Evolutionary conservation across 2,329 filamentous ascomycete genomes (phyloP), one percentile per base, ranked within the genome.

Genomic region (Sphaerulina vaccinii): DNA sequence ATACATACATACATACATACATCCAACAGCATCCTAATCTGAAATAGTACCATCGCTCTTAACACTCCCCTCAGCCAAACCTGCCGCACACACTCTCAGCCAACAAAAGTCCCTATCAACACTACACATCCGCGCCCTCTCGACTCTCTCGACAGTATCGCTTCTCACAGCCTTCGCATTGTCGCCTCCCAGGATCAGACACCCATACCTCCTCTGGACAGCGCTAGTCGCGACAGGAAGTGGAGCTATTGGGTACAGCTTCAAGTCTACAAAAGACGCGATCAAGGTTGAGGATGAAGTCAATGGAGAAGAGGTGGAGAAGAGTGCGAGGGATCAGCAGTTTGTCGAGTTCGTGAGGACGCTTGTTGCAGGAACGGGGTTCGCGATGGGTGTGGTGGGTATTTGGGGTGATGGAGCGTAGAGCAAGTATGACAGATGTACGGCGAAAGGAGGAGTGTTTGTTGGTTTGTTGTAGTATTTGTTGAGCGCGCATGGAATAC

Each of bases 121-220:
- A 50, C 78, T 79, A 38, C 87, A 90, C 62, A 77, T 88, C 54
- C 78, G 85, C 49, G 73, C 80, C 24, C 80, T 95, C 45, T 82
- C 86, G 43, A 77, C 82, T 59, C 71, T 95, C 61, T 84, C 89
- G 46, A 81, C 83, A 48, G 75, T 81, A 46, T 83, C 88, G 23
- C 84, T 96, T 65, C 75, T 89, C 61, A 80, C 92, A 59, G 88
- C 90, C 57, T 96, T 86, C 71, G 70, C 79, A 38, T 75, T 95
- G 59, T 92, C 90, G 2, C 87, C 90, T 0, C 79, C 82, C 21
- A 80, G 84, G 50, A 79, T 82, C 61, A 84, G 87, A 67, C 92
- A 97, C 69, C 92, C 92, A 0, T 97, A 96, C 69, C 83, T 96
- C 21, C 72, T 96, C 53, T 96, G 93, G 83, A 90, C 89, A 11